phyloP scores from a whole-genome alignment of 2,329 filamentous ascomycete genomes.

The Alternaria solani region DNA sequence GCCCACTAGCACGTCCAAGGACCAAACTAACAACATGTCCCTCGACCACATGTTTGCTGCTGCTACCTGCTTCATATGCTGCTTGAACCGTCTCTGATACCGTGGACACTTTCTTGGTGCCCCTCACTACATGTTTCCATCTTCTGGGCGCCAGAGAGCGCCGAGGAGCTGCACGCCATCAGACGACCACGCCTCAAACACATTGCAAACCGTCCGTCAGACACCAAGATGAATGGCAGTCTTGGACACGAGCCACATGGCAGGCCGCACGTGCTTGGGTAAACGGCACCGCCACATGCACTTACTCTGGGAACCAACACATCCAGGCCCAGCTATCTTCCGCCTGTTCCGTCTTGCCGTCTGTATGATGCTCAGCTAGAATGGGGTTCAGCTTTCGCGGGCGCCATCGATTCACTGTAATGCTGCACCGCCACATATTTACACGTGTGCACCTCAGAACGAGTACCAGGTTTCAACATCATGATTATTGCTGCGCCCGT shows the following conservation, averaged over 20 bases:
- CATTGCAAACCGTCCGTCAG: conserved; percentile 28
- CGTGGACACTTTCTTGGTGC: conserved; percentile 1
- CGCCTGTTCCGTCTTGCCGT: conserved; percentile 10
- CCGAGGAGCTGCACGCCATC: conserved; percentile 6
- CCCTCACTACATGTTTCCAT: conserved; percentile 3
- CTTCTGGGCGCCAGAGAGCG: background rate
- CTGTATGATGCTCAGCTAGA: background rate
- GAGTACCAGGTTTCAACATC: background rate
- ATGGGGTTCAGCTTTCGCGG: no score
- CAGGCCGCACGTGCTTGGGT: background rate
- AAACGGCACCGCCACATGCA: conserved; percentile 12
- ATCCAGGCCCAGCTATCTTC: background rate
- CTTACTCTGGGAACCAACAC: no score
- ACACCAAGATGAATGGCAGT: conserved; percentile 10
- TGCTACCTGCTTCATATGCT: background rate
- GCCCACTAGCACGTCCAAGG: conserved; percentile 15
- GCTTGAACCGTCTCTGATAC: conserved; percentile 7
- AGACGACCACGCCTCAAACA: conserved; percentile 25
- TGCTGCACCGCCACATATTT: no score
- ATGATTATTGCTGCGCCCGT: background rate
- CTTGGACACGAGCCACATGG: conserved; percentile 6
- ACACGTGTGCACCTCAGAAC: background rate
- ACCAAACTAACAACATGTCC: conserved; percentile 1
- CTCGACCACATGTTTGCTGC: conserved; percentile 1
- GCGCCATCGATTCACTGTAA: no score